These are phyloP conservation scores for Huntiella decipiens DNA, from an alignment of 2,329 filamentous ascomycete species.

Conservation along the genomic window DNA sequence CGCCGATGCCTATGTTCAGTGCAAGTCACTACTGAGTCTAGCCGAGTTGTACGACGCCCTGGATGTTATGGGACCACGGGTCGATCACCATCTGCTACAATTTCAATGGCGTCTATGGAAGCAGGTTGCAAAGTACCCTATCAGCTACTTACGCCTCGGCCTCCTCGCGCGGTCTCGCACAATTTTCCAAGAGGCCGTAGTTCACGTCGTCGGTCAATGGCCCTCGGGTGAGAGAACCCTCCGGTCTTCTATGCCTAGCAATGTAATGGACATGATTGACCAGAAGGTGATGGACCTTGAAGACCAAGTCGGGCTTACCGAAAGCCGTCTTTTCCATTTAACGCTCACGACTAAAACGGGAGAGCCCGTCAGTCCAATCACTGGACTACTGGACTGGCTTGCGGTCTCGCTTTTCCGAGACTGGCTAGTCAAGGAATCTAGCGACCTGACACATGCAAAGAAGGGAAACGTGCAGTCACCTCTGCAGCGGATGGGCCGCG, in stretches of 20 bases:
- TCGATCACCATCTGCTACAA: conserved; percentile 84
- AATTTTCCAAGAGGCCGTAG: conserved; percentile 71
- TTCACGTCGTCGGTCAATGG: conserved; percentile 92
- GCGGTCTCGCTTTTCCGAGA: conserved; percentile 74
- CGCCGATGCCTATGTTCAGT: conserved; percentile 80
- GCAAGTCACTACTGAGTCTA: conserved; percentile 69
- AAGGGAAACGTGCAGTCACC: conserved; percentile 24
- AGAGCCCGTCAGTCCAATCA: conserved; percentile 63
- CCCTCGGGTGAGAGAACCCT: conserved; percentile 62
- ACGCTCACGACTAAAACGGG: conserved; percentile 61
- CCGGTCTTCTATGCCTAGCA: conserved; percentile 49
- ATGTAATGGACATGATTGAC: conserved; percentile 75
- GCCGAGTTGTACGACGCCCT: conserved; percentile 94
- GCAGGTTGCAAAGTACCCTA: conserved; percentile 90
- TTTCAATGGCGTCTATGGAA: conserved; percentile 87
- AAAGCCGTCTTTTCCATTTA: conserved; percentile 65
- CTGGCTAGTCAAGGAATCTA: conserved; percentile 78
- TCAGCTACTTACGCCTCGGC: conserved; percentile 76
- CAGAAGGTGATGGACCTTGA: conserved; percentile 88
- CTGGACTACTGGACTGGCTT: conserved; percentile 76
- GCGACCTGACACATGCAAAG: conserved; percentile 13
- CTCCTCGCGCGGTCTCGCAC: conserved; percentile 69
- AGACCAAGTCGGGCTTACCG: conserved; percentile 60
- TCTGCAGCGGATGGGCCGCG: conserved; percentile 37
- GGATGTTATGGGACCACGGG: conserved; percentile 66